Evolutionary conservation across 306 rosid genomes (phyloP).

Genomic region (Citrullus mucosospermus): DNA sequence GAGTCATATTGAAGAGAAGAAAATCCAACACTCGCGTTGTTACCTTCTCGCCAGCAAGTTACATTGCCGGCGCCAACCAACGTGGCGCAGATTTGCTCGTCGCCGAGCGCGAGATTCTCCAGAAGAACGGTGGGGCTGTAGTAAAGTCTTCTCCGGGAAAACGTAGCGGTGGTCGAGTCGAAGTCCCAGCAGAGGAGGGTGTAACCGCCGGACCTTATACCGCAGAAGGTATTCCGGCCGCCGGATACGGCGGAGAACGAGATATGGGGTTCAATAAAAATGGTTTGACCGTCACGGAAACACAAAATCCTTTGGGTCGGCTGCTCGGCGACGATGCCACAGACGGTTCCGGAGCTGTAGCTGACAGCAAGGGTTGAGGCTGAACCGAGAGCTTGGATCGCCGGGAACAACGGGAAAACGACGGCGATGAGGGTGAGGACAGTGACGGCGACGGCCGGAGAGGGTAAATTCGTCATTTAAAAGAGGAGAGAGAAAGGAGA

Average conservation of each 20-base stretch:
- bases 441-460: background rate
- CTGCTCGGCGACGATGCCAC: conserved; percentile 49
- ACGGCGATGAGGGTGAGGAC: background rate
- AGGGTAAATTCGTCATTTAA: conserved; percentile 49
- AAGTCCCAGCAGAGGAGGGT: conserved; percentile 47
- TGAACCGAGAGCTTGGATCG: conserved; percentile 47
- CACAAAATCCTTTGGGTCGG: conserved; percentile 45
- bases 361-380: conserved; percentile 58
- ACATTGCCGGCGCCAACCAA: conserved; percentile 24
- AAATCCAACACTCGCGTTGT: background rate
- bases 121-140: conserved; percentile 16
- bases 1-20: conserved; percentile 29
- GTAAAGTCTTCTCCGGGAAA: conserved; percentile 31
- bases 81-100: conserved; percentile 51
- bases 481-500: conserved; percentile 17
- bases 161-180: conserved; percentile 5
- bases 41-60: conserved; percentile 42
- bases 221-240: conserved; percentile 52
- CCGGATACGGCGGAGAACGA: conserved; percentile 56
- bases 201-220: conserved; percentile 47
- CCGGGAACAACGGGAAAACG: conserved; percentile 9
- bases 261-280: conserved; percentile 29
- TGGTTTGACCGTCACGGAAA: conserved; percentile 28
- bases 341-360: conserved; percentile 40
- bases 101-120: conserved; percentile 59